phyloP scores from a whole-genome alignment of 305 asterid genomes.

The Solanum hybrid region DNA sequence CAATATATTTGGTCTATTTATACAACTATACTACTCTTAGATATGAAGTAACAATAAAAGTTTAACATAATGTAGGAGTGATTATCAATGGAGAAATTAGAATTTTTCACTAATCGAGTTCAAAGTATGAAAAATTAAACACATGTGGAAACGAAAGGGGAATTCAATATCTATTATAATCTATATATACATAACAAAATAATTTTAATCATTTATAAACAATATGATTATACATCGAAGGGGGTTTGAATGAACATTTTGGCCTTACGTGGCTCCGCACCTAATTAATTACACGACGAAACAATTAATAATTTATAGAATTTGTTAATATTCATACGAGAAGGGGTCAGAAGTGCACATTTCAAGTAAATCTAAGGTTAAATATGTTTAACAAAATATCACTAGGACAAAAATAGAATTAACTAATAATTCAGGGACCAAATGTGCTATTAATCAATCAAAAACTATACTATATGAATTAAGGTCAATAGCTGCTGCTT shows the following conservation, averaged over 20 bases:
- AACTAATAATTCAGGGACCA: background rate
- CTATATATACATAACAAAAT: background rate
- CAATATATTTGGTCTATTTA: background rate
- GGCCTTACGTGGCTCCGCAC: background rate
- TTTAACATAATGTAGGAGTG: background rate
- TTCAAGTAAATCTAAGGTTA: background rate
- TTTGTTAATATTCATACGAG: background rate
- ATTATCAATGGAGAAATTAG: background rate
- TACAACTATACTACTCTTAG: background rate
- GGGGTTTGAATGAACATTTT: background rate
- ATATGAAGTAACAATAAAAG: background rate
- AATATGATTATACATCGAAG: accelerated
- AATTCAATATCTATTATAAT: background rate
- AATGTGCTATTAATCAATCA: background rate
- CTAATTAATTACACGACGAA: background rate
- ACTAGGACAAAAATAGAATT: background rate
- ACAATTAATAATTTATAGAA: background rate
- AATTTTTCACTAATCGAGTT: background rate
- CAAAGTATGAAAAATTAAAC: background rate
- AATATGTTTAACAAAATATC: background rate
- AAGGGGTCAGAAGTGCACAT: background rate
- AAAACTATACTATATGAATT: background rate
- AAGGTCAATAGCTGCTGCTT: background rate
- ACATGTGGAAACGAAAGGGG: accelerated
- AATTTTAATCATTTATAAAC: accelerated